A percentile compares a stretch with the other conserved stretches of the same genome.
Evolutionary conservation across 768 basidiomycete genomes (phyloP).

Genomic region (Pisolithus orientalis): DNA sequence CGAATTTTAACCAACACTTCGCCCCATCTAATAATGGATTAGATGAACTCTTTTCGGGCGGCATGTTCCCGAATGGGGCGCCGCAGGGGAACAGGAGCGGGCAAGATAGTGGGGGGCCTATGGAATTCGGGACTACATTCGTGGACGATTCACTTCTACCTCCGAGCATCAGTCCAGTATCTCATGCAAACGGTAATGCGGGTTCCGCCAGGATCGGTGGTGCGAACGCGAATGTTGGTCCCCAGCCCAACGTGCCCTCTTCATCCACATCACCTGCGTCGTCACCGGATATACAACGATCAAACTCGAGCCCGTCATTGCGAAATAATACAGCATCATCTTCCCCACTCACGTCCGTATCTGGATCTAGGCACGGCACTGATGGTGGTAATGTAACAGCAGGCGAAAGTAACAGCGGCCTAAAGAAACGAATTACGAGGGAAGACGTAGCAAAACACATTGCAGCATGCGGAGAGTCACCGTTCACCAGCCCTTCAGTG

Average conservation of each 20-base stretch:
- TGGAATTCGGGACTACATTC: constrained; percentile 28
- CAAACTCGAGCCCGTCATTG: constrained; percentile 10
- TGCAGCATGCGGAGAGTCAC: constrained; percentile 48
- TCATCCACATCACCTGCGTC: constrained; percentile 13
- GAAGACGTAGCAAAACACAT: constrained; percentile 48
- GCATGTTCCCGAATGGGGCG: constrained; percentile 20
- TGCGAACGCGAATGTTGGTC: neutral
- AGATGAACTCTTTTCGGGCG: constrained; percentile 42
- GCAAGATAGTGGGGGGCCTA: constrained; percentile 8
- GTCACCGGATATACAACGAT: constrained; percentile 17
- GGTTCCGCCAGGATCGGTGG: neutral
- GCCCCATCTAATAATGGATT: constrained; percentile 22
- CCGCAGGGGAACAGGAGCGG: constrained; percentile 12
- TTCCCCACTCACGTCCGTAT: constrained; percentile 28
- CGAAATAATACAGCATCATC: neutral
- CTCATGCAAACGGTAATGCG: constrained; percentile 32
- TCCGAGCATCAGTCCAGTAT: constrained; percentile 43
- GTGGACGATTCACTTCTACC: constrained; percentile 26
- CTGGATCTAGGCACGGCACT: constrained; percentile 16
- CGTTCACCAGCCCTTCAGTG: constrained; percentile 36
- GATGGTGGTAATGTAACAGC: constrained; percentile 21
- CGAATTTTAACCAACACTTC: constrained; percentile 17
- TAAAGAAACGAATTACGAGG: constrained; percentile 30
- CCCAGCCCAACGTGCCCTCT: constrained; percentile 9
- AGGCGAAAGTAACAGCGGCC: constrained; percentile 23